Percentiles rank a stretch among this genome's conserved stretches.
phyloP scores from a whole-genome alignment of 73 alveolate species.

The Diophrys sp. region DNA sequence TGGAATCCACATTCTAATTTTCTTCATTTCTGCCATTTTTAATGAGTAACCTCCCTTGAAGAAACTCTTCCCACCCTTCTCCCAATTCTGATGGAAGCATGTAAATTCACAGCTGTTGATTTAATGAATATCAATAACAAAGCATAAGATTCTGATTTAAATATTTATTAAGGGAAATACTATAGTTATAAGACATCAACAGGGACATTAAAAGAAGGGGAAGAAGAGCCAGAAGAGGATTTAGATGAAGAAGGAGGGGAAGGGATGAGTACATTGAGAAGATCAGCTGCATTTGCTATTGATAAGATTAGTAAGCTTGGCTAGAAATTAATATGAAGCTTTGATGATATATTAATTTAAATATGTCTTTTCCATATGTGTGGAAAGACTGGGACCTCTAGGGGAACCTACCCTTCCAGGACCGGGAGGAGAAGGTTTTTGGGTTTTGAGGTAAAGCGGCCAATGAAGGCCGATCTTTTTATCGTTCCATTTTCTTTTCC shows the following conservation, averaged over 20 bases:
- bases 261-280: constrained; percentile 42
- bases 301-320: constrained; percentile 18
- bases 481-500: too few species aligned
- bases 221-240: constrained; percentile 21
- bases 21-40: not conserved
- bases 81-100: constrained; percentile 39
- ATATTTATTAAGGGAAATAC: constrained; percentile 21
- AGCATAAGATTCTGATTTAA: constrained; percentile 21
- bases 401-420: too few species aligned
- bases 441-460: too few species aligned
- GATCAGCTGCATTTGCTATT: constrained; percentile 57
- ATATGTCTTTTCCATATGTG: too few species aligned
- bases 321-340: too few species aligned
- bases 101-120: constrained; percentile 38
- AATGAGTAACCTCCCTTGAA: too few species aligned
- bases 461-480: too few species aligned
- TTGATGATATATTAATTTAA: too few species aligned
- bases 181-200: not conserved
- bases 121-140: constrained; percentile 14
- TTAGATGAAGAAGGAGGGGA: constrained; percentile 25
- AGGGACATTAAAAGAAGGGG: not conserved
- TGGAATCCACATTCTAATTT: not conserved
- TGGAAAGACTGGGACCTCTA: too few species aligned
- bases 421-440: too few species aligned
- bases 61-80: constrained; percentile 18